Conservation (phyloP, 495 filamentous ascomycete genomes). For the Tuber indicum region DNA sequence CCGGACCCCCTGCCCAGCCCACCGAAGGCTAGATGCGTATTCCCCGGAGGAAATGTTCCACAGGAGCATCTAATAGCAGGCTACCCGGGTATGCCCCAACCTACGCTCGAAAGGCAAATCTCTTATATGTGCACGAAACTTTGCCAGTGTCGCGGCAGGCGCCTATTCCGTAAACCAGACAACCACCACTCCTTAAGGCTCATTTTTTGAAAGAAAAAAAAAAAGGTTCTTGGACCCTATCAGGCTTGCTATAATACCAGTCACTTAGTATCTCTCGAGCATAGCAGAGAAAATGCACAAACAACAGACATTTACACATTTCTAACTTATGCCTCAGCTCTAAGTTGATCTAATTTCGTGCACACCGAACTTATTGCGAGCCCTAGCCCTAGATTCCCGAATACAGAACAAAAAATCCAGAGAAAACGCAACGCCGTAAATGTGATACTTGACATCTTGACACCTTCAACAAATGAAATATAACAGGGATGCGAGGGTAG, state of each 20-base stretch:
- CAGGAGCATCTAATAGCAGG: background rate
- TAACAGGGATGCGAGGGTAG: background rate
- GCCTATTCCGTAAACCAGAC: background rate
- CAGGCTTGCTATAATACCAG: background rate
- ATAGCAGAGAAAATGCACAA: background rate
- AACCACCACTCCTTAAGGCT: background rate
- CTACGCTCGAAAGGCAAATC: background rate
- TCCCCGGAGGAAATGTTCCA: background rate
- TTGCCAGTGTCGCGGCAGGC: background rate
- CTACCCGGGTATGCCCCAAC: background rate
- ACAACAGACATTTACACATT: background rate
- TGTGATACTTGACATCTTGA: background rate
- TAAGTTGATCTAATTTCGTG: background rate
- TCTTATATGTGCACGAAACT: background rate
- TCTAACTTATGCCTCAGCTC: background rate
- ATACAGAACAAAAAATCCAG: background rate
- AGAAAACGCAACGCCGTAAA: background rate
- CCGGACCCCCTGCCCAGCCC: background rate
- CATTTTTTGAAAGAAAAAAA: too few species aligned
- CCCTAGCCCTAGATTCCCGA: background rate
- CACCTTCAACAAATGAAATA: background rate
- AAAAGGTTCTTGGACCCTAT: background rate
- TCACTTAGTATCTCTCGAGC: background rate
- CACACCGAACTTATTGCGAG: background rate
- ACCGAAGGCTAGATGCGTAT: background rate